phyloP scores from a whole-genome alignment of 2,329 filamentous ascomycete genomes.

The Aspergillus pseudoterreus region DNA sequence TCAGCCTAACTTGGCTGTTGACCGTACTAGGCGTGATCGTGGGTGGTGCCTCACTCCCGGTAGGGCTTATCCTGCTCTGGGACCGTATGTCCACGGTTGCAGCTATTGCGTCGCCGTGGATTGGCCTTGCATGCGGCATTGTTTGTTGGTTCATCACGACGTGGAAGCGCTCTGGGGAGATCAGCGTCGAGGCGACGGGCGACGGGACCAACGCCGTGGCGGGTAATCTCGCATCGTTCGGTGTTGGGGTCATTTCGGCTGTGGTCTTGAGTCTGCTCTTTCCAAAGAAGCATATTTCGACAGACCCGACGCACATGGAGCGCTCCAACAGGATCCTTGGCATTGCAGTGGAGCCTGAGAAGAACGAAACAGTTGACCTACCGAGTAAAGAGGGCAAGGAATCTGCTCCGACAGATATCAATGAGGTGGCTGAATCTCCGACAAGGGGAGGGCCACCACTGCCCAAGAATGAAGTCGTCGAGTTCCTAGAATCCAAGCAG shows the following conservation, averaged over 20 bases:
- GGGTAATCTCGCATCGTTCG: conserved; percentile 37
- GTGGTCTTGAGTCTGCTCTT: conserved; percentile 32
- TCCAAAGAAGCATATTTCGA: conserved; percentile 13
- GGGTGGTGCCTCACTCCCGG: conserved; percentile 36
- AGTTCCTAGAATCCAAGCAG: conserved; percentile 13
- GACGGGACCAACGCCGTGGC: conserved; percentile 38
- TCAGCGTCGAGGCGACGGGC: conserved; percentile 35
- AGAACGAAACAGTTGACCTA: neutral
- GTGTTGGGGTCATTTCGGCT: conserved; percentile 31
- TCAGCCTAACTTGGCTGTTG: conserved; percentile 40
- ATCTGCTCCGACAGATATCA: neutral
- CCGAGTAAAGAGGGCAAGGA: neutral
- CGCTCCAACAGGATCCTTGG: neutral
- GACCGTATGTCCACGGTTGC: conserved; percentile 36
- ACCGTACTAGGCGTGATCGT: conserved; percentile 40
- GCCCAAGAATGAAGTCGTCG: neutral
- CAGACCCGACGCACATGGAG: neutral
- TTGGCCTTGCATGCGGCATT: conserved; percentile 31
- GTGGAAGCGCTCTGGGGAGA: conserved; percentile 28
- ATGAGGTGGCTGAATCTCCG: neutral
- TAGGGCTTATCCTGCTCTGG: conserved; percentile 39
- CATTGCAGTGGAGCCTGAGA: neutral
- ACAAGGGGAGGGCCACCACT: neutral
- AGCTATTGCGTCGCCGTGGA: conserved; percentile 32
- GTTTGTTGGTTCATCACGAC: conserved; percentile 39